Conservation (phyloP, 2,329 filamentous ascomycete species). For the Cucurbitaria berberidis region DNA sequence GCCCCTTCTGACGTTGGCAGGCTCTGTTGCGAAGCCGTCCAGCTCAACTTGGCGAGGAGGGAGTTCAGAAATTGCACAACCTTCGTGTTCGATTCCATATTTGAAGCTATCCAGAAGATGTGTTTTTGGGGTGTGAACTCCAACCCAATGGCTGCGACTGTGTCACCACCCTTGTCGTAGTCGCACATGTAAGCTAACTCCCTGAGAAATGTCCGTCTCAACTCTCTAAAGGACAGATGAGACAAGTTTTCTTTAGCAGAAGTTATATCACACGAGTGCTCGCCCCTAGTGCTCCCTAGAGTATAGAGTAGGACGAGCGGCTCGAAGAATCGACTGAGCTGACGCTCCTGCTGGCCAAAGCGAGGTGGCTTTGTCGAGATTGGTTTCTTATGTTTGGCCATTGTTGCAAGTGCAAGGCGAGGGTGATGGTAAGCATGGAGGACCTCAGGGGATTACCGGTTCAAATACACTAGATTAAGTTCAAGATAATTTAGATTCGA, state of each 20-base stretch:
- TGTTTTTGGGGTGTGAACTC: constrained; percentile 14
- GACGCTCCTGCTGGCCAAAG: neutral
- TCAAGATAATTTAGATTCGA: no score
- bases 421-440: no score
- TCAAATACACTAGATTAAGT: no score
- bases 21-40: neutral
- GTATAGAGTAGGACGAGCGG: neutral
- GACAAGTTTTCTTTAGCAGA: no score
- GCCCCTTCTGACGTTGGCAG: neutral
- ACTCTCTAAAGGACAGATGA: neutral
- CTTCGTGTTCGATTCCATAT: constrained; percentile 6
- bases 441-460: no score
- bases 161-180: constrained; percentile 17
- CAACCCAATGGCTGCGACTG: constrained; percentile 14
- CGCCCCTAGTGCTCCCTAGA: neutral
- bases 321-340: neutral
- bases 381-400: no score
- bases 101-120: constrained; percentile 22
- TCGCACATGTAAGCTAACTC: constrained; percentile 17
- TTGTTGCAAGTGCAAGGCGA: no score
- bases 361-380: no score
- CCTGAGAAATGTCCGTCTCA: constrained; percentile 14
- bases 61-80: constrained; percentile 11
- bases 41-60: constrained; percentile 7
- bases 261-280: neutral